Evolutionary conservation across 306 rosid genomes (phyloP), one percentile per base, ranked within the genome.

Genomic region (Trifolium dubium): DNA sequence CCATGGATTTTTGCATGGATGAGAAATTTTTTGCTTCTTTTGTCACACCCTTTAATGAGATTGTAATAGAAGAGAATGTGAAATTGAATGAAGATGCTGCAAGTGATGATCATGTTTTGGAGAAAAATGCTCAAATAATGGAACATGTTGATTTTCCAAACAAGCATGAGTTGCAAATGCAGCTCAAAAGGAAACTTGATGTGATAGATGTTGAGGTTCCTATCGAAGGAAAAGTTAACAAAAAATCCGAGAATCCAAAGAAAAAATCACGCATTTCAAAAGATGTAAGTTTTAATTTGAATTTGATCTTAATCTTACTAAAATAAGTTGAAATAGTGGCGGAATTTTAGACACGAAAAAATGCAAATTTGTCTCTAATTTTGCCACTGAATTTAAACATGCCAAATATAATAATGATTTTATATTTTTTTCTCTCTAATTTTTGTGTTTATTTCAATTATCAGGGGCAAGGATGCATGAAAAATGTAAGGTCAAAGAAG

Each of bases 381-480:
- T 9, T 3, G 0, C 3, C 5, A 6, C 9, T 54, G 0, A 8
- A 14, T 3, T 18, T 3, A 14, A 28, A 31, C 0, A 14, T 0
- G 3, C 2, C 6, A 10, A 1, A 56, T 56, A 56, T 13, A 5
- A 1, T 12, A 10, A 11, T 0, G 10, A 12, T 13, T 13, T 30
- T 30, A 5, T 30, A 10, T 56, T 31, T 12, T 31, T 30, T 3
- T 6, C 0, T 6, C 4, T 13, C 43, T 60, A 32, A 60, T 14
- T 14, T 32, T 6, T 2, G 5, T 3, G 6, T 3, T 12, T 14
- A 14, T 2, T 59, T 32, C 28, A 46, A 69, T 71, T 30, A 76
- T 6, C 82, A 89, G 97, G 84, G 13, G 43, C 84, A 75, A 77
- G 85, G 83, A 39, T 79, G 79, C 74, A 84, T 76, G 89, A 89